Evolutionary conservation across 2,329 filamentous ascomycete species (phyloP), one percentile per base, ranked within the genome.

Genomic region (Celoporthe dispersa): DNA sequence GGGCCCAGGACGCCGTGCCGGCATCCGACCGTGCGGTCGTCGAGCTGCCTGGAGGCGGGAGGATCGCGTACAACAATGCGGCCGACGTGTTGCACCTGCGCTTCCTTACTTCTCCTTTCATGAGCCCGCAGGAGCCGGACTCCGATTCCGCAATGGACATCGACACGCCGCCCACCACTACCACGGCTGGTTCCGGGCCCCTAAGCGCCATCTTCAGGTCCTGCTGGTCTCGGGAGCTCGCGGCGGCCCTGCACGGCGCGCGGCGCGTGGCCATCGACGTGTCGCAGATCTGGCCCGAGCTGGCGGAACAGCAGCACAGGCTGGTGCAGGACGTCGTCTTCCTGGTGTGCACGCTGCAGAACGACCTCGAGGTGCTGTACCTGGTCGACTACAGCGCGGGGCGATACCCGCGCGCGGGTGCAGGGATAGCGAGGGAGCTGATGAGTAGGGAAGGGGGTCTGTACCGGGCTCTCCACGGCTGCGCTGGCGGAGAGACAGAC

Each of bases 391-490:
- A 71, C 57, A 64, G 68, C 35, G 62, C 62, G 11, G 70, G 71
- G 2, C 66, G 62, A 7, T 35, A 64, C 39, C 6, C n/a, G 11
- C 53, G 22, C 2, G 53, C 53, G 12, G 53, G 53, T 7, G 12
- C 28, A 2, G 39, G 64, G 7, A 37, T 37, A 14, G 65, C 69
- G 12, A 35, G 35, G 7, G 69, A 70, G 22, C 67, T 79, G 11
- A 72, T 73, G 61, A 66, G 25, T 0, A 73, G 71, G 2, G 75
- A 74, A 7, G 28, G 64, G 3, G 64, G 59, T 2, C 65, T 80
- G 25, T 77, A 77, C 71, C 69, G 66, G 8, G 70, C 70, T 11
- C 65, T 79, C 25, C 71, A 75, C 66, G 64, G 70, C 6, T 70
- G 74, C 25, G 61, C 61, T 8, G 39, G 39, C 14, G 41, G 35